Percentiles rank a stretch among this genome's conserved stretches.
These are phyloP conservation scores for Akanthomyces dipterigenus DNA, from an alignment of 2,329 filamentous ascomycete genomes.

Conservation along the genomic window DNA sequence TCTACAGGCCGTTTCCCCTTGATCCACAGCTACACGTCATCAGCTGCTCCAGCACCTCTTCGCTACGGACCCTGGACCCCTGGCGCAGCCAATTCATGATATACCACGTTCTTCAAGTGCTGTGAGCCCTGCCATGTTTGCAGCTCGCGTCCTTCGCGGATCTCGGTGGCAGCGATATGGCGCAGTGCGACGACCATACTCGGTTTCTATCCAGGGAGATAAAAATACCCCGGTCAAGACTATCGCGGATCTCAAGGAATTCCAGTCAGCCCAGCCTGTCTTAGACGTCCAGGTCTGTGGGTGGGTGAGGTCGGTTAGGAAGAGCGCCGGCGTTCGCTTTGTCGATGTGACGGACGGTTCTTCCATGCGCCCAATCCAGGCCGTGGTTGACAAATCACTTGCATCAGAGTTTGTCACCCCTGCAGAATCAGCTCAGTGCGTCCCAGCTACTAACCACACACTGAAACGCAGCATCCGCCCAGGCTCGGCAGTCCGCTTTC, in stretches of 20 bases:
- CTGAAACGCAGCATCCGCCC: conserved; percentile 59
- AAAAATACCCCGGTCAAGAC: conserved; percentile 31
- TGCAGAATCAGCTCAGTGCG: conserved; percentile 16
- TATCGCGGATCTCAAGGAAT: conserved; percentile 51
- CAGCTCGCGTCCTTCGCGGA: neutral
- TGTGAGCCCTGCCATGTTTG: neutral
- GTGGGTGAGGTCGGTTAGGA: conserved; percentile 76
- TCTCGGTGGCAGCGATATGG: neutral
- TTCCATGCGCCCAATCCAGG: conserved; percentile 71
- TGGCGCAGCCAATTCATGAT: neutral
- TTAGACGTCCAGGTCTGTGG: conserved; percentile 61
- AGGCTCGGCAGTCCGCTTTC: conserved; percentile 71
- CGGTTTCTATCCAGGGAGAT: conserved; percentile 25
- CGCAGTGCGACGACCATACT: conserved; percentile 23
- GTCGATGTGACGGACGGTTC: conserved; percentile 84
- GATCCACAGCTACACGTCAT: neutral
- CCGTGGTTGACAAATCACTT: conserved; percentile 65
- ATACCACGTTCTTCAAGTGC: neutral
- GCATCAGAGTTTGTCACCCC: conserved; percentile 60
- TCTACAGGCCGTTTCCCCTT: neutral
- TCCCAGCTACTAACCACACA: conserved; percentile 22
- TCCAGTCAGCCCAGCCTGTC: conserved; percentile 37
- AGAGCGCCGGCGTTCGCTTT: conserved; percentile 80
- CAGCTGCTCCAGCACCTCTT: neutral
- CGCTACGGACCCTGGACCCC: neutral